Evolutionary conservation across 2,329 filamentous ascomycete genomes (phyloP), one percentile per base, ranked within the genome.

Genomic region (Chaetomiaceae sp.): DNA sequence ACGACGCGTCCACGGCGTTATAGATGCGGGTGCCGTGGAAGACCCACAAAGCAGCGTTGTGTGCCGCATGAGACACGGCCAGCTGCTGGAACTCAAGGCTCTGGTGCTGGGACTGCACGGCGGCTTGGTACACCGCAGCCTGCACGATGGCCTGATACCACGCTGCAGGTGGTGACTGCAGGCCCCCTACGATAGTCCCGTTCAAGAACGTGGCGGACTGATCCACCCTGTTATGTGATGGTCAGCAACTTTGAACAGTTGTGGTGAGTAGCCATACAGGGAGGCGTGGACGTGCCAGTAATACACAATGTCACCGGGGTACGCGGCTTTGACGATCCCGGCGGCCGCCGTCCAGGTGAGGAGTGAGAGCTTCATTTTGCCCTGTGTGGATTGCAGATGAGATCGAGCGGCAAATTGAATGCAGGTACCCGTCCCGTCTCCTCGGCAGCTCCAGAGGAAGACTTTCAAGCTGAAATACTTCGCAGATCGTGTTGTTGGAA

Each of bases 11-110:
- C 6, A 47, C 48, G 4, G 47, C 38, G 27, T 44, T 44, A 44
- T 55, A 56, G 35, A 49, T 50, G 8, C 54, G 54, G 18, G 43
- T 55, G 20, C 52, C 54, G 33, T 56, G 54, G 48, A 55, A 56
- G 12, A 51, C 48, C 50, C 50, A 56, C 38, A 52, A 42, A 3
- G 52, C 42, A 36, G 50, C 34, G 27, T 56, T 53, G 44, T 56
- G 54, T 8, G 54, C 54, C 9, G 54, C 54, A 42, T 56, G 54
- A 3, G 54, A 56, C 10, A 56, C 47, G 29, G 54, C 54, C 15
- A 56, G 46, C 46, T 56, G 54, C 37, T 56, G 54, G 45, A 51
- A 55, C 32, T 49, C 54, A 15, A 56, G 52, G 18, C 37, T 47
- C 30, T 53, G 52, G 7, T 33, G 20, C 29, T 43, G 48, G n/a